These are phyloP conservation scores for Dinochytrium kinnereticum DNA, from an alignment of 371 early-diverging fungal genomes.

Conservation along the genomic window DNA sequence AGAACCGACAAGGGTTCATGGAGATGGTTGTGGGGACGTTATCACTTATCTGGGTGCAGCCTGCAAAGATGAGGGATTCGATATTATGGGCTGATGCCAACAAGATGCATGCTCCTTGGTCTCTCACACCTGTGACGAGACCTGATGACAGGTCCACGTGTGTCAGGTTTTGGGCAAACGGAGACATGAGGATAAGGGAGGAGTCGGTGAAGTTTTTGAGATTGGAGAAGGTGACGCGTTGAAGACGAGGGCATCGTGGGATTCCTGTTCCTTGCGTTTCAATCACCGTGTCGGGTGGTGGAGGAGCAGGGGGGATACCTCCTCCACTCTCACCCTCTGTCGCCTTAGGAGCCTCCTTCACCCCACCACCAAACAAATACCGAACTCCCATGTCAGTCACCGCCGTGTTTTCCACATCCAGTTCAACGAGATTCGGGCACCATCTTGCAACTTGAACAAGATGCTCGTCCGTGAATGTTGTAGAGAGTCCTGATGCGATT, in stretches of 20 bases:
- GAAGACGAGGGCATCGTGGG: not conserved
- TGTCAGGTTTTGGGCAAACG: not conserved
- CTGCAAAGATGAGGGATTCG: not conserved
- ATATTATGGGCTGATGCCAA: not conserved
- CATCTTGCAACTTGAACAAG: slow-evolving; percentile 31
- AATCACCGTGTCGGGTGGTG: not conserved
- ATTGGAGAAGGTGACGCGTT: not conserved
- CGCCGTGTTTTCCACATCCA: slow-evolving; percentile 19
- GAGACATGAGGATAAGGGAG: not conserved
- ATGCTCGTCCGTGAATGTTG: slow-evolving; percentile 19
- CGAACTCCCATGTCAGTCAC: slow-evolving; percentile 28
- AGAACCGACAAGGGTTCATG: not conserved
- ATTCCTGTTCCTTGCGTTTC: not conserved
- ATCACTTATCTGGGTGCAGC: slow-evolving; percentile 3
- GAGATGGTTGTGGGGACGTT: not conserved
- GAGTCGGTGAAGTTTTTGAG: not conserved
- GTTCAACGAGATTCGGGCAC: slow-evolving; percentile 21
- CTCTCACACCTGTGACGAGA: not conserved
- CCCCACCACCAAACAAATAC: slow-evolving; percentile 30
- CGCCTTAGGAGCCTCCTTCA: too few species aligned
- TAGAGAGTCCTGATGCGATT: not conserved
- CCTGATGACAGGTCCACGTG: slow-evolving; percentile 13
- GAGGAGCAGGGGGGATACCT: slow-evolving; percentile 1
- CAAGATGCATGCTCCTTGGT: not conserved
- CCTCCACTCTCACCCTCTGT: too few species aligned